Percentiles rank a stretch among this genome's conserved stretches.
phyloP scores from a whole-genome alignment of 345 rosid genomes.

The Citrus medica region DNA sequence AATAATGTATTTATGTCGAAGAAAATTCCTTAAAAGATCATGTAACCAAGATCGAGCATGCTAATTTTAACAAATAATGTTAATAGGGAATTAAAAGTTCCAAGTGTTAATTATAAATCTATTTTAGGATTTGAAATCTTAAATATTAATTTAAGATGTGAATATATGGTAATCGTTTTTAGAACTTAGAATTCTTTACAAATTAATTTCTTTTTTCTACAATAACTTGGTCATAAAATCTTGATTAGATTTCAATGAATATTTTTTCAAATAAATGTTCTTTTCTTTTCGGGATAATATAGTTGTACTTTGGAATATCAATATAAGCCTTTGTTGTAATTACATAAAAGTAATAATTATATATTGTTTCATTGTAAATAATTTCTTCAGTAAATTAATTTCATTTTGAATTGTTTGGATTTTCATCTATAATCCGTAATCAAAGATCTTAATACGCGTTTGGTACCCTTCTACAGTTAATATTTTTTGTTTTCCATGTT shows the following conservation, averaged over 20 bases:
- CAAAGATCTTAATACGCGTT: too few relatives aligned
- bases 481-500: too few relatives aligned
- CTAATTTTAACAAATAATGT: neutral
- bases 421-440: too few relatives aligned
- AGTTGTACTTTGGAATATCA: neutral
- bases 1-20: neutral
- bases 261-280: neutral
- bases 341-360: too few relatives aligned
- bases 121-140: neutral
- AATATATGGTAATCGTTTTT: too few relatives aligned
- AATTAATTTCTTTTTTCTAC: neutral
- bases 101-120: neutral
- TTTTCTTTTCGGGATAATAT: neutral
- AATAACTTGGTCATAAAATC: neutral
- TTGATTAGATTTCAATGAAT: neutral
- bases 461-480: too few relatives aligned
- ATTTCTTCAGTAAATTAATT: too few relatives aligned
- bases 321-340: neutral
- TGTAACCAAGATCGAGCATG: neutral
- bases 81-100: neutral
- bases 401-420: too few relatives aligned
- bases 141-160: neutral
- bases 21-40: neutral
- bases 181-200: neutral
- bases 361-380: too few relatives aligned